Base-by-base conservation (phyloP, 345 rosid genomes). In the Physaria fendleri region DNA sequence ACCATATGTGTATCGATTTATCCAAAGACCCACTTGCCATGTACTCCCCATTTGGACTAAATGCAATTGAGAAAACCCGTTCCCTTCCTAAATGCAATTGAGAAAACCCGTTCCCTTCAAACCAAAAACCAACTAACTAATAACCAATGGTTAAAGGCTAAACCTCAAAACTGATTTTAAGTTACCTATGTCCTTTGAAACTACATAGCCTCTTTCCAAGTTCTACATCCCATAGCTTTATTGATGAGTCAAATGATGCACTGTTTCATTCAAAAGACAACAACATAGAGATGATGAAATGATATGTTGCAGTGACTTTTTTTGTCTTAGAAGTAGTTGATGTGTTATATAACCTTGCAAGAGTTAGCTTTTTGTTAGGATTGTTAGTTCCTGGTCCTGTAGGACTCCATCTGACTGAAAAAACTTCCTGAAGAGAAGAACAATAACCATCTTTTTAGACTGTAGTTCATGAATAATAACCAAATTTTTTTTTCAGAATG, bases 201-300 rank as follows among this genome's bases (percentile, higher is more conserved):
- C 85, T 89, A 78, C 74, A 64, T 56, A 85, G 74, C 74, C 90
- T 87, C 74, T 82, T 94, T 41, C 99, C 99, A 33, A 73, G 78
- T 48, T 94, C 96, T 59, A 87, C 95, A 71, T 94, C 99, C 99
- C 97, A 94, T 68, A 90, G 77, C 78, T 94, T 94, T 54, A 94
- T 97, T 0, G 99, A 77, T 15, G 96, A 90, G 79, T 94, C 99
- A 62, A 94, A 94, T 57, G 99, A 94, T 58, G 99, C 99, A 81
- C 97, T 94, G 80, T 42, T 8, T 45, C 42, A 68, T 60, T 43
- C 34, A 34, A 34, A n/a, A n/a, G n/a, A 56, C 37, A 16, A 30
- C 38, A 56, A 55, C 34, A 32, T 8, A 40, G 24, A 34, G 2
- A 46, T 22, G 15, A 28, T 35, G 14, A 60, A 60, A 1, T 9